Evolutionary conservation across 2,329 filamentous ascomycete species (phyloP).

Genomic region (Zarea fungicola): DNA sequence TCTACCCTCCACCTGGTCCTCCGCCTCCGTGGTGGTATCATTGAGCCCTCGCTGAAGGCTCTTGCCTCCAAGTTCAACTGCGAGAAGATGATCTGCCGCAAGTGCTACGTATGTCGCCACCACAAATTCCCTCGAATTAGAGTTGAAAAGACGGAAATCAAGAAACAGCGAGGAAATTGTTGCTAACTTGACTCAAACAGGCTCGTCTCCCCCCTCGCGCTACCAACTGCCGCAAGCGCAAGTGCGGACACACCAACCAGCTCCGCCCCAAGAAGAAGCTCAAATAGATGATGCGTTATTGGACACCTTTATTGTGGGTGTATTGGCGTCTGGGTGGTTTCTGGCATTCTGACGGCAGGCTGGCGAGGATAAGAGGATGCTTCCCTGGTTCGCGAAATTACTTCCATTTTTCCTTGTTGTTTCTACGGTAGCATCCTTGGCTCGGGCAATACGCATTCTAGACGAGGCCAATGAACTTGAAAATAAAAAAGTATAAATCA

Average conservation of each 20-base stretch:
- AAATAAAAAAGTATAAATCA: slow-evolving; percentile 2
- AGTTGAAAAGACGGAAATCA: no score
- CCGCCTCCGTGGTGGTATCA: slow-evolving; percentile 98
- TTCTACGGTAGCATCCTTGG: slow-evolving; percentile 37
- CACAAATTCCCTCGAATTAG: background rate
- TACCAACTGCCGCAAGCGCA: slow-evolving; percentile 99
- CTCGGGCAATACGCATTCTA: slow-evolving; percentile 34
- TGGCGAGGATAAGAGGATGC: slow-evolving; percentile 27
- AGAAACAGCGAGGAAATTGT: no score
- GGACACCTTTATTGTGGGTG: slow-evolving; percentile 25
- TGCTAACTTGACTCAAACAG: slow-evolving; percentile 34
- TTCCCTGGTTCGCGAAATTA: slow-evolving; percentile 27
- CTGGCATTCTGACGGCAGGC: slow-evolving; percentile 34
- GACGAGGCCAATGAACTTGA: slow-evolving; percentile 26
- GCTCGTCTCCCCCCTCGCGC: slow-evolving; percentile 92
- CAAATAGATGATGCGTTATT: slow-evolving; percentile 52
- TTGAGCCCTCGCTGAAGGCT: slow-evolving; percentile 97
- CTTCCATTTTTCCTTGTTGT: slow-evolving; percentile 27
- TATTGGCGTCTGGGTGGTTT: slow-evolving; percentile 39
- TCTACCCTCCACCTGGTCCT: slow-evolving; percentile 97
- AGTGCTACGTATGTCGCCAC: slow-evolving; percentile 86
- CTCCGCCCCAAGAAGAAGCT: slow-evolving; percentile 99
- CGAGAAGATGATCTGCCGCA: slow-evolving; percentile 99
- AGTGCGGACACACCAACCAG: slow-evolving; percentile 99
- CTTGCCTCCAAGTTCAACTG: slow-evolving; percentile 99